phyloP scores from a whole-genome alignment of 2,329 filamentous ascomycete genomes.

The Colletotrichum sansevieriae region DNA sequence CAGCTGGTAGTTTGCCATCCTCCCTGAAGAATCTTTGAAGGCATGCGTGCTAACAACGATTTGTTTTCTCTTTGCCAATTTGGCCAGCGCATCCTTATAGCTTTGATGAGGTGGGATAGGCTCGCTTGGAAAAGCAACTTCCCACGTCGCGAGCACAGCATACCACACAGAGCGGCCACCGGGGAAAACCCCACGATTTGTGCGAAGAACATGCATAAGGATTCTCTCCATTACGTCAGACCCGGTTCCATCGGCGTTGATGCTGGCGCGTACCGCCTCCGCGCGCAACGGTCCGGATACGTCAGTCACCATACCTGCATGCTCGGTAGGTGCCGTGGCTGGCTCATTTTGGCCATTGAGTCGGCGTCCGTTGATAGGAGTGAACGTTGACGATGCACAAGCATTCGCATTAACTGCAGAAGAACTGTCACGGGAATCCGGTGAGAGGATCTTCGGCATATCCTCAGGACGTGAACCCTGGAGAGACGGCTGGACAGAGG shows the following conservation, averaged over 20 bases:
- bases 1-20: slow-evolving; percentile 59
- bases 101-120: slow-evolving; percentile 56
- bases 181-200: slow-evolving; percentile 62
- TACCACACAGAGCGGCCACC: slow-evolving; percentile 64
- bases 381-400: not conserved
- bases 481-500: slow-evolving; percentile 15
- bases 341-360: not conserved
- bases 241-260: not conserved
- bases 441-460: not conserved
- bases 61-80: slow-evolving; percentile 52
- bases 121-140: slow-evolving; percentile 54
- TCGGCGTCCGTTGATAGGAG: not conserved
- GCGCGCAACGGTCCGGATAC: not conserved
- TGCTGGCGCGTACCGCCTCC: slow-evolving; percentile 20
- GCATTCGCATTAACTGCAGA: not conserved
- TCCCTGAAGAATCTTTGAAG: slow-evolving; percentile 57
- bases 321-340: not conserved
- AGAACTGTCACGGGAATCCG: not conserved
- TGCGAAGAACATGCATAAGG: slow-evolving; percentile 55
- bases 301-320: not conserved
- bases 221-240: slow-evolving; percentile 25
- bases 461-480: slow-evolving; percentile 14
- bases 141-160: slow-evolving; percentile 61
- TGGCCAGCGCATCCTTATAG: slow-evolving; percentile 55
- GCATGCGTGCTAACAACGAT: slow-evolving; percentile 59